Conservation (phyloP, 768 basidiomycete species). For the Inosperma sp. region DNA sequence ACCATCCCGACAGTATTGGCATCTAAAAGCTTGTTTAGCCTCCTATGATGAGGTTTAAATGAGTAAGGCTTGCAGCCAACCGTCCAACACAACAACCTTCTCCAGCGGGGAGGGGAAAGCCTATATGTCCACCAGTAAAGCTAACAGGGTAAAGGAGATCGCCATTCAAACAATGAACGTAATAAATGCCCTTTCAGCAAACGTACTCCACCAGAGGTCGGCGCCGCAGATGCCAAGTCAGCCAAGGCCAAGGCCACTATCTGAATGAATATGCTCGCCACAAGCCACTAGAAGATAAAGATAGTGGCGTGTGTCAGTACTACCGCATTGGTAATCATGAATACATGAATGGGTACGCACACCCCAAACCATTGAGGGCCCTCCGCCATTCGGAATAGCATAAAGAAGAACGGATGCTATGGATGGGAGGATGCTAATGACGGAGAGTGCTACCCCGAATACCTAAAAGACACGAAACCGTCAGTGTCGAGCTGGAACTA, state of each 20-base stretch:
- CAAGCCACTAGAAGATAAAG: slow-evolving; percentile 47
- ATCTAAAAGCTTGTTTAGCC: slow-evolving; percentile 26
- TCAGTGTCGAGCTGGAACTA: not conserved
- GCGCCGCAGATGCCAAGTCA: slow-evolving; percentile 65
- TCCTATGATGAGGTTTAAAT: not conserved
- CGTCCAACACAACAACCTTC: slow-evolving; percentile 47
- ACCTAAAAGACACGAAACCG: slow-evolving; percentile 36
- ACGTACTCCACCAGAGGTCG: slow-evolving; percentile 65
- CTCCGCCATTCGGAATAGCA: slow-evolving; percentile 64
- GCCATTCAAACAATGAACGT: not conserved
- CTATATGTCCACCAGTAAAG: slow-evolving; percentile 53
- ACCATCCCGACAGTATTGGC: slow-evolving; percentile 49
- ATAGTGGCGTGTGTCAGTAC: too few relatives aligned
- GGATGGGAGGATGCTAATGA: slow-evolving; percentile 62
- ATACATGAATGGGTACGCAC: slow-evolving; percentile 33
- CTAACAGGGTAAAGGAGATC: slow-evolving; percentile 15
- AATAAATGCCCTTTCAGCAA: too few relatives aligned
- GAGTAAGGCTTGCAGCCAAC: slow-evolving; percentile 43
- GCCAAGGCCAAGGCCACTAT: slow-evolving; percentile 64
- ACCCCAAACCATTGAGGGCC: slow-evolving; percentile 71
- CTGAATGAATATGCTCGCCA: slow-evolving; percentile 59
- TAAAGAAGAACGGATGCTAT: slow-evolving; percentile 55
- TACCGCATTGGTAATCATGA: not conserved
- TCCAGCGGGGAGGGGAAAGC: slow-evolving; percentile 39
- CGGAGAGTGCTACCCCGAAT: slow-evolving; percentile 66